Conservation (phyloP, 352 stramenopile species). For the Globisporangium spinosum region DNA sequence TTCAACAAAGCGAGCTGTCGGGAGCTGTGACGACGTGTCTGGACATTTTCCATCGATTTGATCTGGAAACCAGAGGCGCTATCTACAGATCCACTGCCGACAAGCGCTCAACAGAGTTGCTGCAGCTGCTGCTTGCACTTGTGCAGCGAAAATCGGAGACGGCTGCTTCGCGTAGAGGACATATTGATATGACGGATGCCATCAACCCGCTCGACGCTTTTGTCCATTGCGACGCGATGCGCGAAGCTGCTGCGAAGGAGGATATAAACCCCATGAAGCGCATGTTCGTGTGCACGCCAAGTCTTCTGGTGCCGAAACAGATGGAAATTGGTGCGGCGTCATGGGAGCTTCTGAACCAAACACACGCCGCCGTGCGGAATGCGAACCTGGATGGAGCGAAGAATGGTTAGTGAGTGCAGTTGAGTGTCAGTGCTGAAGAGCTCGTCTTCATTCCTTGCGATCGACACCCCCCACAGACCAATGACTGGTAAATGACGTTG, state of each 20-base stretch:
- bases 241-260: neutral
- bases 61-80: constrained; percentile 5
- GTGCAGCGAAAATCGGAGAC: neutral
- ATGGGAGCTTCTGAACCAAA: constrained; percentile 7
- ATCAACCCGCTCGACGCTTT: neutral
- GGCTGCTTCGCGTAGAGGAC: neutral
- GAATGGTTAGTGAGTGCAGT: neutral
- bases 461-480: neutral
- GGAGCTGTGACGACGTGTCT: neutral
- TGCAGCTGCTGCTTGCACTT: constrained; percentile 12
- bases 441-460: neutral
- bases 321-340: constrained; percentile 7
- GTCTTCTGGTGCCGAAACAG: neutral
- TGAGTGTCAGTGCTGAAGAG: neutral
- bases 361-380: neutral
- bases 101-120: constrained; percentile 12
- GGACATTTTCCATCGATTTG: neutral
- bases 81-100: neutral
- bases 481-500: neutral
- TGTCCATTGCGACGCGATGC: constrained; percentile 9
- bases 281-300: constrained; percentile 10
- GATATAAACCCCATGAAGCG: neutral
- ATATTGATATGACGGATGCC: neutral
- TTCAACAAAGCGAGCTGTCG: neutral
- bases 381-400: neutral